Evolutionary conservation across 2,329 filamentous ascomycete species (phyloP), one percentile per base, ranked within the genome.

Genomic region (Aspergillus unguis): DNA sequence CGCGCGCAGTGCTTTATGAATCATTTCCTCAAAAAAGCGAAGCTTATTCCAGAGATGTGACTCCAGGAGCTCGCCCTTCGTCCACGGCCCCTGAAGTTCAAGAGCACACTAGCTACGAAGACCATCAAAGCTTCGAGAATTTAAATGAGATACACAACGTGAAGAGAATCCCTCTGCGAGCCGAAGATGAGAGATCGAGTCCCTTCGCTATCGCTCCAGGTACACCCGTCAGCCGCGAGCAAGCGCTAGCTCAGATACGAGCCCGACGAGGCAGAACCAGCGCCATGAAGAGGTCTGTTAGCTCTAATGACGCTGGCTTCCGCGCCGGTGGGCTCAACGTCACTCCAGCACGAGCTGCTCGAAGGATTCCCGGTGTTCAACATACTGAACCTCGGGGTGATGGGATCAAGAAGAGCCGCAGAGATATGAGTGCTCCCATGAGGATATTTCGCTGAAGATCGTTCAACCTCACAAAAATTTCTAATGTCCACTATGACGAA

Each of bases 191-290:
- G 11, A 38, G 54, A 2, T 54, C 58, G 3, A 62, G 64, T 48
- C 46, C 60, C 44, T 56, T 66, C 44, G 60, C 60, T 28, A 61
- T 63, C 27, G 56, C 75, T 11, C 68, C 71, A 1, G 70, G 72
- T n/a, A 74, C 71, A 1, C 75, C 75, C 3, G 70, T 77, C 48
- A 73, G 68, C 45, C 71, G 76, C 23, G 76, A 78, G 64, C 71
- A 75, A 54, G 76, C 76, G 2, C 65, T 79, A 1, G 76, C 77
- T 6, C 75, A 77, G 56, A 79, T 79, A 38, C 64, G 75, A 52
- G 75, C 75, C n/a, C 65, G 76, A 43, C 68, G 76, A 49, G 74
- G 71, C 10, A 68, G 75, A 45, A 71, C 76, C n/a, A 71, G 71
- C 54, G 75, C 67, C 48, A 68, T 68, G 53, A 70, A 75, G 53